Conservation (phyloP, 2,329 filamentous ascomycete species). For the Cordyceps tenuipes region DNA sequence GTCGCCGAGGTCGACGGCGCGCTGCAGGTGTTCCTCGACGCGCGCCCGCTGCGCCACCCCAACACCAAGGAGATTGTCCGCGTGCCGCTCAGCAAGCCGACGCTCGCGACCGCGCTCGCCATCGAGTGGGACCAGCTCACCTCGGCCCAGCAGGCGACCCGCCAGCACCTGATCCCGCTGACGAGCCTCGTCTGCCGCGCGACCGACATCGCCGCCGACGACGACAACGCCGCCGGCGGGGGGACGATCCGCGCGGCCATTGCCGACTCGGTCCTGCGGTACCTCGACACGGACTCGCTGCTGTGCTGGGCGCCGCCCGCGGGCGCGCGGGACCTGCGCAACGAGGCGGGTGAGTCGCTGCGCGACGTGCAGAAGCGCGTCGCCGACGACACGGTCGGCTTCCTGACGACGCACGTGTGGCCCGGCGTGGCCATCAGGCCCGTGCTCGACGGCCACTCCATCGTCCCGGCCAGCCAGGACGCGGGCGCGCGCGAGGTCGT, state of each 20-base stretch:
- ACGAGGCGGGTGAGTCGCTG: slow-evolving; percentile 49
- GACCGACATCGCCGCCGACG: slow-evolving; percentile 67
- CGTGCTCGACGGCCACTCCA: slow-evolving; percentile 69
- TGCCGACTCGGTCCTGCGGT: slow-evolving; percentile 63
- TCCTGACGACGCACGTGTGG: slow-evolving; percentile 68
- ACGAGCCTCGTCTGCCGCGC: slow-evolving; percentile 80
- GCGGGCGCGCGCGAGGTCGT: slow-evolving; percentile 70
- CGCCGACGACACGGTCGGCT: slow-evolving; percentile 62
- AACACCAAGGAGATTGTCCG: slow-evolving; percentile 62
- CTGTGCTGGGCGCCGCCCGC: slow-evolving; percentile 73
- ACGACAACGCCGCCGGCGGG: slow-evolving; percentile 32
- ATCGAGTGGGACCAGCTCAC: slow-evolving; percentile 87
- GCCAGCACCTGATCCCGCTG: slow-evolving; percentile 80
- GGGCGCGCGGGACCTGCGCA: slow-evolving; percentile 37
- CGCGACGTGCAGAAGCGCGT: slow-evolving; percentile 63
- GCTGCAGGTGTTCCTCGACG: slow-evolving; percentile 66
- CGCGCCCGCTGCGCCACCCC: slow-evolving; percentile 69
- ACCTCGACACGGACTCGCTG: slow-evolving; percentile 85
- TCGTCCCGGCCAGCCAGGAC: slow-evolving; percentile 66
- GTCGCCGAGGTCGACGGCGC: slow-evolving; percentile 55
- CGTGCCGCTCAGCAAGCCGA: slow-evolving; percentile 65
- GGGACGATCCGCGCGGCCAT: slow-evolving; percentile 55
- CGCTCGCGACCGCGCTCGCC: slow-evolving; percentile 78
- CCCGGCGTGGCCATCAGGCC: slow-evolving; percentile 71
- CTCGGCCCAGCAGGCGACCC: slow-evolving; percentile 74